Evolutionary conservation across 257 asterid genomes (phyloP), one percentile per base, ranked within the genome.

Genomic region (Henckelia pumila): DNA sequence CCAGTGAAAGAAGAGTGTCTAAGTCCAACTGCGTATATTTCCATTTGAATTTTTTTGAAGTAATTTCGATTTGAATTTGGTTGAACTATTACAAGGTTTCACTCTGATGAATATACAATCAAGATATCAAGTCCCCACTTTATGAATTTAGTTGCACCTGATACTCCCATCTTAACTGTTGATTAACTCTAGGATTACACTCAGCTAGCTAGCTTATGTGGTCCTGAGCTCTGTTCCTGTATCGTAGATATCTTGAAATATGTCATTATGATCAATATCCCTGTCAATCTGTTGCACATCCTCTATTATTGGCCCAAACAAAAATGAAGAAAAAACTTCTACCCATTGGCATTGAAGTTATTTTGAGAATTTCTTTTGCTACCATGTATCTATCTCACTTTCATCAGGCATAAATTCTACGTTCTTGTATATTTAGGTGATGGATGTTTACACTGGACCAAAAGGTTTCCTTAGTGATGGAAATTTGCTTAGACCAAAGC

Each of bases 361-460:
- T 7, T 44, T 44, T 44, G 57, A 19, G 56, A 22, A 55, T 63
- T n/a, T 33, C 76, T 17, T 40, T 44, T 49, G 37, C 30, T 9
- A 14, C 28, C 68, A 11, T 23, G 21, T 40, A 7, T 22, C 17
- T 37, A 8, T 44, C 32, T 62, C 67, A 3, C 35, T 40, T 40
- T 5, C 3, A 11, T 64, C 56, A 20, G 21, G 49, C 7, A 8
- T 32, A 63, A 28, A 7, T 55, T 29, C 28, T 24, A 47, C 49
- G 22, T 67, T 55, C 20, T 63, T 72, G 21, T 33, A 50, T 72
- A 11, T 84, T 61, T 70, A 89, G 99, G 97, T 94, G 79, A 64
- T 78, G 76, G 93, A 91, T 72, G 99, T 88, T 73, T 94, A 88
- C 78, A 83, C 84, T 60, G 99, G 99, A 72, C 79, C 83, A 50